These are phyloP conservation scores for Eimeria brunetti DNA, from an alignment of 169 alveolate species.

Conservation along the genomic window DNA sequence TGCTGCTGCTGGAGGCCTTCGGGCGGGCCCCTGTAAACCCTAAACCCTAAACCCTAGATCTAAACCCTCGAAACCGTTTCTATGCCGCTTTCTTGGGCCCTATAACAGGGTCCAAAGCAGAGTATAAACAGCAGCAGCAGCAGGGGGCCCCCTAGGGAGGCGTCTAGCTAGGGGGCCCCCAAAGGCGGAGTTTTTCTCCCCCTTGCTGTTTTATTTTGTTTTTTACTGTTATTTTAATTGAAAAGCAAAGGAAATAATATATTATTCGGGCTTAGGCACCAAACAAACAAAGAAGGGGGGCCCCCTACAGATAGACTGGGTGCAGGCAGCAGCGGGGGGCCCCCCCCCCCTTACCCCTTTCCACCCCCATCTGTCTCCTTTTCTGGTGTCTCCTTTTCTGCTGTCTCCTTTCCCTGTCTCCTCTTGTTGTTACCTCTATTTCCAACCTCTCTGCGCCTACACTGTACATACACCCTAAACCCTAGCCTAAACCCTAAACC, in stretches of 20 bases:
- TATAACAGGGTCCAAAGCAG: too few species aligned
- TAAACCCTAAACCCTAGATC: constrained; percentile 28
- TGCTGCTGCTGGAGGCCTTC: neutral
- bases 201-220: neutral
- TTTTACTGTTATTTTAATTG: neutral
- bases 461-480: too few species aligned
- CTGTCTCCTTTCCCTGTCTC: neutral
- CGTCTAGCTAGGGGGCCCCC: neutral
- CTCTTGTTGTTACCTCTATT: too few species aligned
- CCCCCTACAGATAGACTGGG: neutral
- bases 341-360: too few species aligned
- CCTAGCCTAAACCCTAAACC: too few species aligned
- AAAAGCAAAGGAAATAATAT: neutral
- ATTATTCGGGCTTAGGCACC: neutral
- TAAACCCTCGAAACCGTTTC: neutral
- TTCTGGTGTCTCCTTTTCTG: neutral
- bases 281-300: neutral
- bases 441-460: too few species aligned
- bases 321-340: neutral
- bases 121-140: too few species aligned
- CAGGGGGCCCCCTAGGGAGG: neutral
- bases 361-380: neutral
- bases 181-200: too few species aligned
- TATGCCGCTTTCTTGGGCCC: too few species aligned
- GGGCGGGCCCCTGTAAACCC: neutral